Percentiles rank a stretch among this genome's conserved stretches.
Conservation (phyloP, 192 early-diverging fungal species). For the Umbelopsis sp. region DNA sequence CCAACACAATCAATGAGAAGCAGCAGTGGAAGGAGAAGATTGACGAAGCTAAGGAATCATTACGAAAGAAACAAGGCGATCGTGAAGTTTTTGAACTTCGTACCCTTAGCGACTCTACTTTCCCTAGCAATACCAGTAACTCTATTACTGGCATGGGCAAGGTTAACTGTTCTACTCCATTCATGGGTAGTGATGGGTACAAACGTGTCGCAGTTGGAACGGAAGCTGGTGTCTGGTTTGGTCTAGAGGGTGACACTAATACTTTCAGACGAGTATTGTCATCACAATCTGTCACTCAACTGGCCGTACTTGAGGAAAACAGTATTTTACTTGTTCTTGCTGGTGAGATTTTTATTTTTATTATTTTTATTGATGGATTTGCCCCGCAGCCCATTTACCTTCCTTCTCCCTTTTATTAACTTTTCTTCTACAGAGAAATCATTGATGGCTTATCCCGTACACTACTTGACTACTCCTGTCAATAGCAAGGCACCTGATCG, state of each 20-base stretch:
- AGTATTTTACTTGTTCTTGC: conserved; percentile 82
- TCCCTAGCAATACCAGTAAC: conserved; percentile 36
- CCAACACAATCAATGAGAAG: conserved; percentile 67
- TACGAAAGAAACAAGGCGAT: conserved; percentile 40
- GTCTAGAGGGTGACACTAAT: conserved; percentile 48
- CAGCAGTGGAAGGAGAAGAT: conserved; percentile 85
- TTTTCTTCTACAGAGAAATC: conserved; percentile 70
- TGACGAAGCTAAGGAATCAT: conserved; percentile 54
- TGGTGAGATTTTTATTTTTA: too few relatives aligned
- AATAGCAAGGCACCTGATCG: conserved; percentile 52
- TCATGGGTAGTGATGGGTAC: conserved; percentile 40
- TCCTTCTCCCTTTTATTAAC: conserved; percentile 12
- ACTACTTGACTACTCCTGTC: conserved; percentile 67
- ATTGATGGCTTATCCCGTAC: conserved; percentile 73
- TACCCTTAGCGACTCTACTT: conserved; percentile 48
- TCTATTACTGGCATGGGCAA: conserved; percentile 32
- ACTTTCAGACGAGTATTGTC: conserved; percentile 59
- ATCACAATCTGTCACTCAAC: conserved; percentile 77
- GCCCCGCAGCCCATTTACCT: background rate
- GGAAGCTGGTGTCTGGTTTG: conserved; percentile 76
- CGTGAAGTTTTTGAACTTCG: conserved; percentile 55
- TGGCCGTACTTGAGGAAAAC: conserved; percentile 81
- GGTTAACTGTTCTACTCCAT: conserved; percentile 58
- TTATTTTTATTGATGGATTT: too few relatives aligned
- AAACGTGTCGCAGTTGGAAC: conserved; percentile 79